These are phyloP conservation scores for Fulvia fulva DNA, from an alignment of 2,329 filamentous ascomycete genomes.

Conservation along the genomic window DNA sequence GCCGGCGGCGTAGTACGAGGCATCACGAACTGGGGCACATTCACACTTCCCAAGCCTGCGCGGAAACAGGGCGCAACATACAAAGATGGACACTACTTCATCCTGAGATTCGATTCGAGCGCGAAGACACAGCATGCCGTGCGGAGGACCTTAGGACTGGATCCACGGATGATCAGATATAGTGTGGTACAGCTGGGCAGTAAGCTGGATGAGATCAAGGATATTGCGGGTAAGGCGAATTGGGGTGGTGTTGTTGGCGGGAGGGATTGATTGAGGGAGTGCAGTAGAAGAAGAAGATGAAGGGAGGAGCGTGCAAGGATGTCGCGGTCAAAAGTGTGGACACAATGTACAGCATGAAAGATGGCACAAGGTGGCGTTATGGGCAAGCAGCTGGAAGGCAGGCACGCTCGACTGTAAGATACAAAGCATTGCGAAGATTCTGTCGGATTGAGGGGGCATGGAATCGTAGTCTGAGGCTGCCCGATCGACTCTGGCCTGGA, in stretches of 20 bases:
- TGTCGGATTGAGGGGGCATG: too few relatives aligned
- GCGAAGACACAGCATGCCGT: slow-evolving; percentile 69
- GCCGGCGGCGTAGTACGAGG: slow-evolving; percentile 86
- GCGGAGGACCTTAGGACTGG: slow-evolving; percentile 70
- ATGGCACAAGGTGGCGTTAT: background rate
- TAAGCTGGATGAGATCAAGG: slow-evolving; percentile 58
- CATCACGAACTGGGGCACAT: slow-evolving; percentile 92
- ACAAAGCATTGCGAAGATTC: too few relatives aligned
- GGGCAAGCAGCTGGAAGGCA: background rate
- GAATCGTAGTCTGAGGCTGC: too few relatives aligned
- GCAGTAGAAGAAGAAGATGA: background rate
- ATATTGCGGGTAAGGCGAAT: slow-evolving; percentile 45
- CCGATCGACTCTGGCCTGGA: too few relatives aligned
- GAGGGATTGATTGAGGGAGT: background rate
- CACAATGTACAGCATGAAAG: background rate
- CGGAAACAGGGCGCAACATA: slow-evolving; percentile 80
- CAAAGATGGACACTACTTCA: slow-evolving; percentile 89
- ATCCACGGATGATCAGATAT: slow-evolving; percentile 86
- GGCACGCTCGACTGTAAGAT: too few relatives aligned
- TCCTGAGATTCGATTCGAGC: slow-evolving; percentile 89
- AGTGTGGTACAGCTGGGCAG: slow-evolving; percentile 79
- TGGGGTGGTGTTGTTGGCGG: slow-evolving; percentile 36
- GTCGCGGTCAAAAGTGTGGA: background rate
- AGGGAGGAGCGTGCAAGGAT: background rate
- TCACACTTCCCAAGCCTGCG: slow-evolving; percentile 74